These are phyloP conservation scores for Cytospora piceae DNA, from an alignment of 2,329 filamentous ascomycete species.

Conservation along the genomic window DNA sequence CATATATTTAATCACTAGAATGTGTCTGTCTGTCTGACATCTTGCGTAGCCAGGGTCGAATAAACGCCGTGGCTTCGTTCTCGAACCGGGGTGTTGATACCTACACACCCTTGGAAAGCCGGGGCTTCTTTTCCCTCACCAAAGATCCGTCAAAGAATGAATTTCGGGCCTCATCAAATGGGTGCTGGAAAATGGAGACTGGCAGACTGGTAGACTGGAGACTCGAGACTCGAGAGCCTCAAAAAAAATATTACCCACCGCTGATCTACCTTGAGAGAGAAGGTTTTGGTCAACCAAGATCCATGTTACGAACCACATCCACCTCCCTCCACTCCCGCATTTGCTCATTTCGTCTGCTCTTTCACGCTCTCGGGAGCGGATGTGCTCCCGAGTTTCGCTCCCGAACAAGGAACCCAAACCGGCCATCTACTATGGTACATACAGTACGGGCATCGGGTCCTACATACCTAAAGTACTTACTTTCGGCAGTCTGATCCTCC, in stretches of 20 bases:
- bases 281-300: slow-evolving; percentile 12
- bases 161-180: background rate
- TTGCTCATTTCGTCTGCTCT: background rate
- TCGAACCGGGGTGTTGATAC: background rate
- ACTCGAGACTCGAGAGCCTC: too few relatives aligned
- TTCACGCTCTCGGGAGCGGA: background rate
- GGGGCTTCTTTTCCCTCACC: background rate
- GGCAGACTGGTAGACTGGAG: background rate
- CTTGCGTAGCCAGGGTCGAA: background rate
- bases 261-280: slow-evolving; percentile 16
- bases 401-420: background rate
- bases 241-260: background rate
- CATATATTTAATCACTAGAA: background rate
- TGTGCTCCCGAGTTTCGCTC: background rate
- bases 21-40: background rate
- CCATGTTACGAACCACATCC: slow-evolving; percentile 16
- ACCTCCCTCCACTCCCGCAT: slow-evolving; percentile 19
- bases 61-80: background rate
- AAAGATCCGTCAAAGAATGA: background rate
- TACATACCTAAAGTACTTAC: background rate
- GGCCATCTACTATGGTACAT: background rate
- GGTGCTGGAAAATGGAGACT: background rate
- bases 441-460: background rate
- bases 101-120: background rate
- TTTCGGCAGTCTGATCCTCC: background rate